phyloP scores from a whole-genome alignment of 129 eudicot genomes.

The Flaveria robusta region DNA sequence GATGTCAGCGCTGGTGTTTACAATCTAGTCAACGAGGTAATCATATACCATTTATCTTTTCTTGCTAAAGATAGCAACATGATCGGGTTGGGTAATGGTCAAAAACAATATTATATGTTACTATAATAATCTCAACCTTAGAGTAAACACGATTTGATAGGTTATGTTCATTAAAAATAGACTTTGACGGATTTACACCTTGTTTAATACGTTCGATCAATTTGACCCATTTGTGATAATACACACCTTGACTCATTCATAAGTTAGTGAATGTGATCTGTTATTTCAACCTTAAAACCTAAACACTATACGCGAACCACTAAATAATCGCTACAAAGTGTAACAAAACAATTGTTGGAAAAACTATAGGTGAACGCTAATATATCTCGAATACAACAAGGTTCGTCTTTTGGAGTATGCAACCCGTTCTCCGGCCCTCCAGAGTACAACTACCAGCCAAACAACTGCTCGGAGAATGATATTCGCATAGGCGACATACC shows the following conservation, averaged over 20 bases:
- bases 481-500: slow-evolving; percentile 80
- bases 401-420: slow-evolving; percentile 63
- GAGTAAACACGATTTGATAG: background rate
- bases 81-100: background rate
- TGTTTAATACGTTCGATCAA: background rate
- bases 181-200: background rate
- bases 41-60: background rate
- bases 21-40: slow-evolving; percentile 63
- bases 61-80: background rate
- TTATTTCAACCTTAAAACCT: background rate
- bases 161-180: background rate
- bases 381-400: slow-evolving; percentile 49
- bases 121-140: background rate
- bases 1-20: slow-evolving; percentile 66
- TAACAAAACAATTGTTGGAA: slow-evolving; percentile 15
- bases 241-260: background rate
- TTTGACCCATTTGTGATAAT: background rate
- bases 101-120: background rate
- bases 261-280: background rate
- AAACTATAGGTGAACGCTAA: slow-evolving; percentile 69
- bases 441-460: slow-evolving; percentile 58
- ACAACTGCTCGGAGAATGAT: slow-evolving; percentile 60
- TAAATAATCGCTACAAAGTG: background rate
- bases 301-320: background rate
- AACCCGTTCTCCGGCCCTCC: slow-evolving; percentile 94